Evolutionary conservation across 495 filamentous ascomycete genomes (phyloP).

Genomic region (Chaetomium fimeti): DNA sequence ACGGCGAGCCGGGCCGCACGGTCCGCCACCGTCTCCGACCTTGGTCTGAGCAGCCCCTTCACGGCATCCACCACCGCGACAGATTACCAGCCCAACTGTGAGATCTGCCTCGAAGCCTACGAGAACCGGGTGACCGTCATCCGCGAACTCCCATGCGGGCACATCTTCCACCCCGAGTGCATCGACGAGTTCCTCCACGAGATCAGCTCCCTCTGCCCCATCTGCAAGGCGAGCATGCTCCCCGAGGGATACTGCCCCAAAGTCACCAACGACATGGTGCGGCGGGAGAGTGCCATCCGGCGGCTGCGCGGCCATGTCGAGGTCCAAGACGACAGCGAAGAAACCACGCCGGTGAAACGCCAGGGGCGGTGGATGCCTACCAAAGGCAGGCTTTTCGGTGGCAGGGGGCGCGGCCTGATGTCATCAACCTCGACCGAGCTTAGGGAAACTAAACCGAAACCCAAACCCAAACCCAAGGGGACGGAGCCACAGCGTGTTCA

Average conservation of each 20-base stretch:
- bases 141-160: slow-evolving; percentile 80
- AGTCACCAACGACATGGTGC: slow-evolving; percentile 82
- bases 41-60: slow-evolving; percentile 17
- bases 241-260: slow-evolving; percentile 63
- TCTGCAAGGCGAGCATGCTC: slow-evolving; percentile 79
- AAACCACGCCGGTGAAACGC: slow-evolving; percentile 6
- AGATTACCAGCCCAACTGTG: slow-evolving; percentile 69
- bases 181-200: slow-evolving; percentile 74
- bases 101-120: slow-evolving; percentile 85
- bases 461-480: background rate
- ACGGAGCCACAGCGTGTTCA: slow-evolving; percentile 12
- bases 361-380: slow-evolving; percentile 21
- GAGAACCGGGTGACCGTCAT: slow-evolving; percentile 64
- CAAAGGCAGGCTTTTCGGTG: slow-evolving; percentile 21
- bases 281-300: slow-evolving; percentile 62
- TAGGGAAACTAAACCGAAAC: background rate
- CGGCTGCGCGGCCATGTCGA: slow-evolving; percentile 38
- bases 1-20: slow-evolving; percentile 3
- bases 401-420: background rate
- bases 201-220: slow-evolving; percentile 75
- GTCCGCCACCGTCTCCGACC: slow-evolving; percentile 25
- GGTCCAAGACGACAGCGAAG: slow-evolving; percentile 23
- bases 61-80: slow-evolving; percentile 35
- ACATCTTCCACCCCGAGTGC: slow-evolving; percentile 89
- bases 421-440: slow-evolving; percentile 22